Percentiles rank a stretch among this genome's conserved stretches.
Conservation (phyloP, 2,329 filamentous ascomycete species). For the Aspergillus niger region DNA sequence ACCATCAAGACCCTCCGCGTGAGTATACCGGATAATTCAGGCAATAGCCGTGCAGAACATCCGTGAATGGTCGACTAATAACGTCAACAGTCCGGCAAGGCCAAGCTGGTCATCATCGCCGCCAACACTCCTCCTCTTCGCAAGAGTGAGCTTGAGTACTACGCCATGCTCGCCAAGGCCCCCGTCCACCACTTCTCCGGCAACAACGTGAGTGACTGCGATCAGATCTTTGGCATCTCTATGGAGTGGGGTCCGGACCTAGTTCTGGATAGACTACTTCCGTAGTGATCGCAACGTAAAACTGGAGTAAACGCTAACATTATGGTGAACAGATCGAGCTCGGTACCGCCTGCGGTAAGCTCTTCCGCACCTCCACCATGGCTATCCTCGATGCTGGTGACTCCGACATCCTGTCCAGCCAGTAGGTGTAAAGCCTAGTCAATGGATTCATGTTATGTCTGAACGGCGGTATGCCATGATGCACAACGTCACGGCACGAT, state of each 20-base stretch:
- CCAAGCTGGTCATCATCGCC: slow-evolving; percentile 94
- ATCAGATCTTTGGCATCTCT: not conserved
- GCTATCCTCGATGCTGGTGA: slow-evolving; percentile 95
- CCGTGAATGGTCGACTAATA: slow-evolving; percentile 8
- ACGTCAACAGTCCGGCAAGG: slow-evolving; percentile 70
- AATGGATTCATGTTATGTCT: slow-evolving; percentile 25
- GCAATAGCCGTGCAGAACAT: not conserved
- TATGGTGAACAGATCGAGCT: slow-evolving; percentile 79
- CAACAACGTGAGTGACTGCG: slow-evolving; percentile 83
- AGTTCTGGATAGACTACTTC: not conserved
- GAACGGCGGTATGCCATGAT: slow-evolving; percentile 18
- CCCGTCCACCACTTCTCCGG: slow-evolving; percentile 97
- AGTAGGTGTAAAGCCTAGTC: slow-evolving; percentile 25
- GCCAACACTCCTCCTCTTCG: slow-evolving; percentile 97
- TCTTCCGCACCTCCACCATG: slow-evolving; percentile 98
- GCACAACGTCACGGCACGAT: slow-evolving; percentile 17
- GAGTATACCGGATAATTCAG: slow-evolving; percentile 9
- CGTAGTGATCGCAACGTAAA: slow-evolving; percentile 9
- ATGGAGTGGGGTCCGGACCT: not conserved
- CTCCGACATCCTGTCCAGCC: slow-evolving; percentile 82
- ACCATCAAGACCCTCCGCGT: slow-evolving; percentile 82
- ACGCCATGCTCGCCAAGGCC: slow-evolving; percentile 89
- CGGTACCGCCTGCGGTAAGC: slow-evolving; percentile 96
- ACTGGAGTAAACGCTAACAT: slow-evolving; percentile 56
- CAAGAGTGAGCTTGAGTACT: slow-evolving; percentile 96